Percentiles rank a stretch among this genome's conserved stretches.
These are phyloP conservation scores for Erodium trifolium DNA, from an alignment of 441 rosid species.

Conservation along the genomic window DNA sequence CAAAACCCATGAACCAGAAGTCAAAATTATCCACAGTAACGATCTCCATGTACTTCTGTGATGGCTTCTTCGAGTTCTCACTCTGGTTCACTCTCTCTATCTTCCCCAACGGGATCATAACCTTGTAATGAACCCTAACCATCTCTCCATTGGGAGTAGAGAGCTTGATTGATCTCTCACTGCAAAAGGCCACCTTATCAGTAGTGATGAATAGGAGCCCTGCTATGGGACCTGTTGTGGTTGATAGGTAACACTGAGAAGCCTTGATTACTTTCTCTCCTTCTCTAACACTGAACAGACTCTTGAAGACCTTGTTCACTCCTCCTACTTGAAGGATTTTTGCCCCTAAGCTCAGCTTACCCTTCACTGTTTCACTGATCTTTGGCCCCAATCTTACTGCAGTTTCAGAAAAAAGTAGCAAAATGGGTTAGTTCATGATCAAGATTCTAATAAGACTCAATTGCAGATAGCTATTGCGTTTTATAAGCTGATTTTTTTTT, in stretches of 20 bases:
- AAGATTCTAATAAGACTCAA: too few relatives aligned
- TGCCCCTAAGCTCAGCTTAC: conserved; percentile 59
- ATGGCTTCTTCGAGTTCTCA: conserved; percentile 34
- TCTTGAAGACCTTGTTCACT: conserved; percentile 40
- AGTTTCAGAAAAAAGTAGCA: not conserved
- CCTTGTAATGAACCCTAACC: conserved; percentile 47
- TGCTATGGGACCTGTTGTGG: conserved; percentile 53
- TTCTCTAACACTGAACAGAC: conserved; percentile 33
- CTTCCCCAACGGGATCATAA: conserved; percentile 50
- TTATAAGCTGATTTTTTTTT: too few relatives aligned
- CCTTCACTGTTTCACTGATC: conserved; percentile 52
- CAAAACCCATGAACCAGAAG: conserved; percentile 94
- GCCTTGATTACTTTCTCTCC: conserved; percentile 41
- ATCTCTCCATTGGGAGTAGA: conserved; percentile 40
- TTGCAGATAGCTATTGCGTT: too few relatives aligned
- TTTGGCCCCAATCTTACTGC: conserved; percentile 43
- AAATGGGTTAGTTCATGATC: not conserved
- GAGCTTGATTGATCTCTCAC: conserved; percentile 48
- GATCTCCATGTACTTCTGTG: conserved; percentile 28
- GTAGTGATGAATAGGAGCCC: conserved; percentile 57
- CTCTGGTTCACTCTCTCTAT: conserved; percentile 43
- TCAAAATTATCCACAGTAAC: conserved; percentile 58
- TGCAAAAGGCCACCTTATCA: conserved; percentile 48
- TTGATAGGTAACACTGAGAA: conserved; percentile 49
- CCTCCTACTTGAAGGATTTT: conserved; percentile 57